These are phyloP conservation scores for Zymoseptoria pseudotritici DNA, from an alignment of 2,329 filamentous ascomycete species.

Conservation along the genomic window DNA sequence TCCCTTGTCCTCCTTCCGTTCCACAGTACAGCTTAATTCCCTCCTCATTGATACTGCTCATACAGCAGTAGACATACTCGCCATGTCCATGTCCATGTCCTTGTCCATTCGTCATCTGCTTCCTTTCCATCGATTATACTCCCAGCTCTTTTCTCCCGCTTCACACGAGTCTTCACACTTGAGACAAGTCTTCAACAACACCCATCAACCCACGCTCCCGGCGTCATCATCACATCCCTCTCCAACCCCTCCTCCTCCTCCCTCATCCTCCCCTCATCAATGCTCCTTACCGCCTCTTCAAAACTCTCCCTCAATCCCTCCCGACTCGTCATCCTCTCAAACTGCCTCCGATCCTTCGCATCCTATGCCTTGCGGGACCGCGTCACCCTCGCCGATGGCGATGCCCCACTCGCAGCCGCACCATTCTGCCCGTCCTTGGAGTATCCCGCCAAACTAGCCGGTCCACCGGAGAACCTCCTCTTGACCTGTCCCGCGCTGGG, in stretches of 20 bases:
- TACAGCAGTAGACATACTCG: no score
- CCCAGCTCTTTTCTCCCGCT: background rate
- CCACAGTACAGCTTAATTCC: no score
- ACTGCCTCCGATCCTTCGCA: slow-evolving; percentile 11
- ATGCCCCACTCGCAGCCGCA: slow-evolving; percentile 23
- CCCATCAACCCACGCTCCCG: slow-evolving; percentile 4
- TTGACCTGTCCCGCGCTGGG: slow-evolving; percentile 47
- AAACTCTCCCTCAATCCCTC: background rate
- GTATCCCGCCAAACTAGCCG: slow-evolving; percentile 22
- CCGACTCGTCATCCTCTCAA: slow-evolving; percentile 14
- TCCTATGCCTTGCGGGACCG: slow-evolving; percentile 63
- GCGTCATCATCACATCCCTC: background rate
- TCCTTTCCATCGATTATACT: background rate
- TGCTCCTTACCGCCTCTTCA: background rate
- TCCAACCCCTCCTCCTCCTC: background rate
- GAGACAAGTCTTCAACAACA: background rate
- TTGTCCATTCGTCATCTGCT: no score
- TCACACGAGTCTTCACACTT: background rate
- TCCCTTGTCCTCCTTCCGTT: no score
- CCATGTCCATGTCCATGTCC: no score
- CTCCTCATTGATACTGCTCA: no score
- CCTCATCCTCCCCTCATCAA: background rate
- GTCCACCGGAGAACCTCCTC: slow-evolving; percentile 43
- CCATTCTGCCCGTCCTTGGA: slow-evolving; percentile 34
- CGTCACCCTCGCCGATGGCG: slow-evolving; percentile 54